Conservation (phyloP, 140 eudicot genomes). For the Senecio squalidus region DNA sequence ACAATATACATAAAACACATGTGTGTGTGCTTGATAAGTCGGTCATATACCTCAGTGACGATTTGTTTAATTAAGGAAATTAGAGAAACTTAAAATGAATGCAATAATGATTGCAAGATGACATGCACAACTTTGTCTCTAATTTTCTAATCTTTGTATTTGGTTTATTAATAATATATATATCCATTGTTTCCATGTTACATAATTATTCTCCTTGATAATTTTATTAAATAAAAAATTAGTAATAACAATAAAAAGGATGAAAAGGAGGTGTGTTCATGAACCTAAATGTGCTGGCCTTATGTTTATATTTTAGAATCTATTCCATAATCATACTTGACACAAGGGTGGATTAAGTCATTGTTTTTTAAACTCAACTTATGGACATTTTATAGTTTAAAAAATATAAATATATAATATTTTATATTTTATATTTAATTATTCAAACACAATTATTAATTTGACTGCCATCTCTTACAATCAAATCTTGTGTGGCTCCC, state of each 20-base stretch:
- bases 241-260: slow-evolving; percentile 1
- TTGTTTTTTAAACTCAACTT: slow-evolving; percentile 22
- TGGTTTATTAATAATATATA: slow-evolving; percentile 15
- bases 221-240: slow-evolving; percentile 4
- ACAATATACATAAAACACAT: background rate
- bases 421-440: slow-evolving; percentile 5
- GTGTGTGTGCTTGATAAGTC: background rate
- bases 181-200: slow-evolving; percentile 28
- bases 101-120: slow-evolving; percentile 26
- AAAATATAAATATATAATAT: background rate
- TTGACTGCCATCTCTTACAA: slow-evolving; percentile 33
- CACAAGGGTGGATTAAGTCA: slow-evolving; percentile 31
- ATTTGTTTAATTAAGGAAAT: background rate
- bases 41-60: background rate
- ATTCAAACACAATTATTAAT: slow-evolving; percentile 21
- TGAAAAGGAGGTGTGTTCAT: slow-evolving; percentile 29
- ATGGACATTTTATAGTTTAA: slow-evolving; percentile 12
- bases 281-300: slow-evolving; percentile 40
- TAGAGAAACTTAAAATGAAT: background rate
- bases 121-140: slow-evolving; percentile 11
- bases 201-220: slow-evolving; percentile 23
- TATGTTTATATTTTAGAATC: slow-evolving; percentile 21
- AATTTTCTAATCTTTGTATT: slow-evolving; percentile 13
- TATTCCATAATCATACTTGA: slow-evolving; percentile 31
- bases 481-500: slow-evolving; percentile 29